Evolutionary conservation across 257 asterid species (phyloP).

Genomic region (Solanum lycopersicoides): DNA sequence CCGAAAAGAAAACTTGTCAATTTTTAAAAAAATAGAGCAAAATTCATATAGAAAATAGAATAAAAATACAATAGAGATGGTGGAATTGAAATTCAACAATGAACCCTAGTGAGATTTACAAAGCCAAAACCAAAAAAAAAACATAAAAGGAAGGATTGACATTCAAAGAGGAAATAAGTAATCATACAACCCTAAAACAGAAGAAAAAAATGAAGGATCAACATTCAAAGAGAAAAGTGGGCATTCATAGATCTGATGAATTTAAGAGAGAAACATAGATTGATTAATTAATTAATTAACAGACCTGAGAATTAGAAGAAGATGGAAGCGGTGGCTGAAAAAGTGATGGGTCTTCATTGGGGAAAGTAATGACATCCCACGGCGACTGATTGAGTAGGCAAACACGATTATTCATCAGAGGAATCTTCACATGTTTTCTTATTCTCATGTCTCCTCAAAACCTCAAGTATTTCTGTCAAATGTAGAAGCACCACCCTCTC

Average conservation of each 20-base stretch:
- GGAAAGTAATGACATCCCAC: slow-evolving; percentile 63
- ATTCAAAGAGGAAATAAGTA: not conserved
- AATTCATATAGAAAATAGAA: slow-evolving; percentile 2
- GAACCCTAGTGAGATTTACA: slow-evolving; percentile 41
- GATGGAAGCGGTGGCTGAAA: slow-evolving; percentile 10
- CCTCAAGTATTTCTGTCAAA: not conserved
- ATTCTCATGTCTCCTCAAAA: slow-evolving; percentile 21
- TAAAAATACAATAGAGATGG: slow-evolving; percentile 1
- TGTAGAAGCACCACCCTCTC: not conserved
- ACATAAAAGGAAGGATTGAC: slow-evolving; percentile 11
- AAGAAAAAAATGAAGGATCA: slow-evolving; percentile 10
- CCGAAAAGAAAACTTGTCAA: not conserved
- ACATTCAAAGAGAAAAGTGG: not conserved
- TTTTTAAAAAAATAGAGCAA: not conserved
- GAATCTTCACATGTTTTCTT: slow-evolving; percentile 27
- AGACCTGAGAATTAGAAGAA: slow-evolving; percentile 19
- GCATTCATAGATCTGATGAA: slow-evolving; percentile 17
- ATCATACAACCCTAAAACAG: slow-evolving; percentile 23
- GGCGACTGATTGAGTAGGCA: slow-evolving; percentile 45
- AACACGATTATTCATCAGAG: slow-evolving; percentile 4
- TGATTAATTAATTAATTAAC: not conserved
- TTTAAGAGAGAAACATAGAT: not conserved
- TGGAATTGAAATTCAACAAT: slow-evolving; percentile 9
- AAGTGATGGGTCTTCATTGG: slow-evolving; percentile 23
- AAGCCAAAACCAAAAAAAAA: slow-evolving; percentile 42